Evolutionary conservation across 192 early-diverging fungal genomes (phyloP), one percentile per base, ranked within the genome.

Genomic region (Backusella circina): DNA sequence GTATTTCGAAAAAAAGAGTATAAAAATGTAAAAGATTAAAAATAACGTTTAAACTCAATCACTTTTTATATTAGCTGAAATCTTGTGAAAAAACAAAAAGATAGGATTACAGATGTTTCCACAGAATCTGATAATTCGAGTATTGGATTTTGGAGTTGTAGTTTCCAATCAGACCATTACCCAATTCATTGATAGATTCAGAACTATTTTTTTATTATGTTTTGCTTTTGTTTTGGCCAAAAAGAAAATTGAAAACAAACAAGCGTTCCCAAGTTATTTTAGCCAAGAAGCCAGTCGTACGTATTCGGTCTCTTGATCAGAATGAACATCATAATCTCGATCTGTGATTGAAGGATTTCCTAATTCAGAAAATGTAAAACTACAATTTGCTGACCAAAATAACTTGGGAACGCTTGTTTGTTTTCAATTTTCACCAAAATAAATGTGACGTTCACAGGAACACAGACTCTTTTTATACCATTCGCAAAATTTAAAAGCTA

Each of bases 121-220:
- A 61, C 54, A 61, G 54, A 61, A 61, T 61, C 54, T 61, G 54
- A 61, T 61, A 61, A 61, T 61, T 61, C 54, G 54, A 61, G 23
- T 26, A 10, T 61, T 28, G 54, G n/a, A 2, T 61, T 61, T 61
- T 61, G 54, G 21, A 61, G 54, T 28, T 61, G 44, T 0, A n/a
- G 7, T 47, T 28, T 28, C 23, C 12, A 61, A 28, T 28, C 21
- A 28, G 10, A 15, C 21, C 6, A 28, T 61, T 12, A 12, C 15
- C 3, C 6, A 26, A 9, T 61, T 30, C 18, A n/a, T 47, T 41
- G 3, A 41, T 18, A 15, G 39, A 13, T 41, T 41, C 39, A 41
- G 3, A 41, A 41, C 39, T 5, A 3, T 2, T n/a, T 23, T 54
- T 41, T n/a, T 41, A 16, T 41, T 2, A 0, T 41, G 15, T 16